Evolutionary conservation across 257 asterid species (phyloP), one percentile per base, ranked within the genome.

Genomic region (Rehmannia glutinosa): DNA sequence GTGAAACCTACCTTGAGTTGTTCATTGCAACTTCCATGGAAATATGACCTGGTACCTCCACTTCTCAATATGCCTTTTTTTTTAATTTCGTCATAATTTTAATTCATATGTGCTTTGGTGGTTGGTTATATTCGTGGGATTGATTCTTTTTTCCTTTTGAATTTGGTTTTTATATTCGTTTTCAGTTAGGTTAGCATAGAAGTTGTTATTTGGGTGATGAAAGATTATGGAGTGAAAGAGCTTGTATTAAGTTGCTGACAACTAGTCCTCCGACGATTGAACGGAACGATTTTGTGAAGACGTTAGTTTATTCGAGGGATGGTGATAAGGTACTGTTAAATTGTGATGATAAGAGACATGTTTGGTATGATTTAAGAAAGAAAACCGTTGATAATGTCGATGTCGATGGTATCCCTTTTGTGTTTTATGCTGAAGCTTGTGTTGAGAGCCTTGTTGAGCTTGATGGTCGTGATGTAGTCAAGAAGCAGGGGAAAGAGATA

Each of bases 151-250:
- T n/a, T n/a, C n/a, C n/a, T n/a, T n/a, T n/a, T n/a, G n/a, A n/a
- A n/a, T n/a, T n/a, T n/a, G n/a, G n/a, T n/a, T n/a, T n/a, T n/a
- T n/a, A n/a, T n/a, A n/a, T n/a, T n/a, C n/a, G n/a, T n/a, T n/a
- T n/a, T n/a, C n/a, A n/a, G n/a, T n/a, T n/a, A n/a, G n/a, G n/a
- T n/a, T n/a, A n/a, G n/a, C n/a, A n/a, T n/a, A n/a, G n/a, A n/a
- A n/a, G n/a, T n/a, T 11, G 82, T 65, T 8, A 24, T 87, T 6
- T 87, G 95, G 95, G 75, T 84, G 65, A 84, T 84, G 89, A 79
- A 78, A 64, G 80, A 81, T 32, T 84, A 80, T 30, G 77, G 82
- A 1, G 79, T 76, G 56, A 63, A 65, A 13, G 86, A 79, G 56
- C 87, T 8, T 87, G 95, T 91, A 74, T 68, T 11, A 82, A 71